phyloP scores from a whole-genome alignment of 2,329 filamentous ascomycete genomes.

The Trichoderma koningiopsis region DNA sequence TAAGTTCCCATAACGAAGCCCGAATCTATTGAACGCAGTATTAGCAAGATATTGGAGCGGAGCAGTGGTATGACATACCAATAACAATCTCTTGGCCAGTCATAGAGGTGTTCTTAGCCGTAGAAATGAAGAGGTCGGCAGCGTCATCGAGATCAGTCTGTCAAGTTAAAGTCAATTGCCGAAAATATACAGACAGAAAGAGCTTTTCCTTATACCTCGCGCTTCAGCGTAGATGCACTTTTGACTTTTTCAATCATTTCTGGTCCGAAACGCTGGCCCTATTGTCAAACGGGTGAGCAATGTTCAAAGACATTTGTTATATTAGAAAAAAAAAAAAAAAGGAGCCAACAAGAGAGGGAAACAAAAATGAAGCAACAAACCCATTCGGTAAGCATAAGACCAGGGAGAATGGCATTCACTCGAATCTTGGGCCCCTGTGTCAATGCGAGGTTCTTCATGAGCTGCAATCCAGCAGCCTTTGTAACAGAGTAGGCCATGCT shows the following conservation, averaged over 20 bases:
- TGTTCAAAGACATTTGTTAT: no score
- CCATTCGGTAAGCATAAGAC: slow-evolving; percentile 21
- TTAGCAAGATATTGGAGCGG: neutral
- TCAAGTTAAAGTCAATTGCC: neutral
- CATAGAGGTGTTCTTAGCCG: slow-evolving; percentile 21
- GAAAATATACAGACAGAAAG: neutral
- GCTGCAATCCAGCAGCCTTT: slow-evolving; percentile 19
- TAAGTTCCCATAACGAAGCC: slow-evolving; percentile 1
- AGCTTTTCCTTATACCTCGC: neutral
- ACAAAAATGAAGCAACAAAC: neutral
- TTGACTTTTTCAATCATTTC: neutral
- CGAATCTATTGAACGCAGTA: neutral
- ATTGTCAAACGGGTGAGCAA: neutral
- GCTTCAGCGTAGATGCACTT: neutral
- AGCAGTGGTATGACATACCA: neutral
- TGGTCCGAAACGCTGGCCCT: slow-evolving; percentile 13
- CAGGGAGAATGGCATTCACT: slow-evolving; percentile 21
- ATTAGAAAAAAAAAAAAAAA: neutral
- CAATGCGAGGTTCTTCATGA: slow-evolving; percentile 22
- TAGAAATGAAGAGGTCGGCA: slow-evolving; percentile 8
- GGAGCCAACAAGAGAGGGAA: neutral
- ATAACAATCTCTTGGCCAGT: slow-evolving; percentile 19
- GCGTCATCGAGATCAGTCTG: slow-evolving; percentile 15
- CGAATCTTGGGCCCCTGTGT: slow-evolving; percentile 24
- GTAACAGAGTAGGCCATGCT: slow-evolving; percentile 23